phyloP scores from a whole-genome alignment of 2,329 filamentous ascomycete species.

The Canariomyces notabilis region DNA sequence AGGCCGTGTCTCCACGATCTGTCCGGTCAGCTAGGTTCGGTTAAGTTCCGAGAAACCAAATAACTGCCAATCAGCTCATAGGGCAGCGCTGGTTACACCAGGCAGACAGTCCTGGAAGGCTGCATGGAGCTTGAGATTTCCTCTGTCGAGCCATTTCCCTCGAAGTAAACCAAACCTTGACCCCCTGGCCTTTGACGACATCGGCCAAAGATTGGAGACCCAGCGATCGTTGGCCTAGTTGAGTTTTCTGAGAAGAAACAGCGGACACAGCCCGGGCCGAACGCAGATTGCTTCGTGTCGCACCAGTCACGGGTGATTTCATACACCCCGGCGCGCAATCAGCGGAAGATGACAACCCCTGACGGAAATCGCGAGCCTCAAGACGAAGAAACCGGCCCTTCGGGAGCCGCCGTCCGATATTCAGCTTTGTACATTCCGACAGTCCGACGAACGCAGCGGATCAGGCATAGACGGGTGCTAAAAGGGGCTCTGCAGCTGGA shows the following conservation, averaged over 20 bases:
- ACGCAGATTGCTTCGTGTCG: constrained; percentile 6
- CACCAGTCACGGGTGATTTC: constrained; percentile 2
- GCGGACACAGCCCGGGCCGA: neutral
- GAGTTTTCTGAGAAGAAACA: neutral
- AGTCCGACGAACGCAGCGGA: constrained; percentile 2
- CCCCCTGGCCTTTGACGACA: neutral
- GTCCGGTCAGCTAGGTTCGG: neutral
- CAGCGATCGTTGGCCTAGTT: neutral
- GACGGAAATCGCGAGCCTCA: constrained; percentile 10
- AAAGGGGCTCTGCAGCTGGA: constrained; percentile 11
- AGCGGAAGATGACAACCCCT: constrained; percentile 1
- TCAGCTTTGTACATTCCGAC: constrained; percentile 10
- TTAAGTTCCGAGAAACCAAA: constrained; percentile 4
- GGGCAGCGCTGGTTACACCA: constrained; percentile 6
- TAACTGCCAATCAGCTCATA: constrained; percentile 6
- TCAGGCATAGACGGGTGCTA: constrained; percentile 5
- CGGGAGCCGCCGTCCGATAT: constrained; percentile 21
- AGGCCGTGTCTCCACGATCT: neutral
- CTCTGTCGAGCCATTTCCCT: neutral
- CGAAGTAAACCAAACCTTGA: neutral
- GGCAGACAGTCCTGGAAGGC: neutral
- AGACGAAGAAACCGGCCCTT: constrained; percentile 16
- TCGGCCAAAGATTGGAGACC: neutral
- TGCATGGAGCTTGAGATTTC: neutral
- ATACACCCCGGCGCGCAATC: constrained; percentile 5